Conservation (phyloP, 352 stramenopile species). For the Phytophthora crassamura region DNA sequence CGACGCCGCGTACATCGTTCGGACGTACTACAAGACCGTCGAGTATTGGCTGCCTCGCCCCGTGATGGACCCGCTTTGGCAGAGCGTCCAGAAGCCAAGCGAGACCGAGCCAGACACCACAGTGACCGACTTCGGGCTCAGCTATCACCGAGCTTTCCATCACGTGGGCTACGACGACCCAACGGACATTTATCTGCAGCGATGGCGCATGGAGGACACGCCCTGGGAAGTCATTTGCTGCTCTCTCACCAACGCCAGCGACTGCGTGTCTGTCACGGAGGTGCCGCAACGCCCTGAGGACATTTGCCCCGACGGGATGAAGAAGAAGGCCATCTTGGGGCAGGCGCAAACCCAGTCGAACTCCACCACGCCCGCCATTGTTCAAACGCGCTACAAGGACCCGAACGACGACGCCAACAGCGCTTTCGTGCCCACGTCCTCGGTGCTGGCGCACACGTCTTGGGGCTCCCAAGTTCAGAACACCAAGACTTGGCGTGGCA, state of each 20-base stretch:
- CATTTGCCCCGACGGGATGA: conserved; percentile 60
- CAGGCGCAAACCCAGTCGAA: conserved; percentile 66
- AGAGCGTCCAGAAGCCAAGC: conserved; percentile 90
- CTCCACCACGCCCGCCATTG: conserved; percentile 28
- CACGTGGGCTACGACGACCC: conserved; percentile 95
- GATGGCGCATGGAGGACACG: conserved; percentile 95
- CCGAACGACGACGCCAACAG: conserved; percentile 91
- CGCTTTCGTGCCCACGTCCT: conserved; percentile 84
- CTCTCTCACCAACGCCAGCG: conserved; percentile 55
- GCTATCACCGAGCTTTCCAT: conserved; percentile 96
- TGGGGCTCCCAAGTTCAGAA: conserved; percentile 88
- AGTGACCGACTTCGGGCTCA: conserved; percentile 93
- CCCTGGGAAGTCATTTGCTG: conserved; percentile 93
- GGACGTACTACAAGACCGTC: conserved; percentile 96
- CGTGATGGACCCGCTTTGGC: conserved; percentile 97
- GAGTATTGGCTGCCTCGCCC: conserved; percentile 95
- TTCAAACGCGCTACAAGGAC: conserved; percentile 93
- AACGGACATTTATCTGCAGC: conserved; percentile 97
- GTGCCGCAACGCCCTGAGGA: conserved; percentile 40
- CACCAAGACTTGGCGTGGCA: conserved; percentile 94
- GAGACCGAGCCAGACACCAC: conserved; percentile 33
- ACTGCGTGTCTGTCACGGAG: conserved; percentile 58
- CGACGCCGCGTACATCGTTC: conserved; percentile 85
- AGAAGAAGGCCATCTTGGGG: conserved; percentile 69
- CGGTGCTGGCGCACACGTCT: conserved; percentile 77